phyloP scores from a whole-genome alignment of 1,284 basidiomycete genomes.

The Apiotrichum akiyoshidainum region DNA sequence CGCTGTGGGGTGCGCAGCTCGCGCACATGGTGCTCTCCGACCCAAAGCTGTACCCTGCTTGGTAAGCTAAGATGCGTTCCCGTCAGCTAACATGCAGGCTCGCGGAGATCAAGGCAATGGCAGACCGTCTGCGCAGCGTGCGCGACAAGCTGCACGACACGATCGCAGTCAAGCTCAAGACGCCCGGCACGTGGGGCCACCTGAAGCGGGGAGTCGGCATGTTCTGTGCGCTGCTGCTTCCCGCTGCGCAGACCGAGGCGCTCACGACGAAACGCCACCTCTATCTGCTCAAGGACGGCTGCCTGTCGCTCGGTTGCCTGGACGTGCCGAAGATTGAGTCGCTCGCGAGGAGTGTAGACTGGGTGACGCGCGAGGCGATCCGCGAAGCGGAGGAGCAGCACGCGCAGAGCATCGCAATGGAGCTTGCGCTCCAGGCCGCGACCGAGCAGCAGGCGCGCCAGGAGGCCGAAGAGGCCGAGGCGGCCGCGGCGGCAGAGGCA shows the following conservation, averaged over 20 bases:
- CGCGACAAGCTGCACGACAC: constrained; percentile 73
- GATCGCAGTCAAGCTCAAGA: constrained; percentile 73
- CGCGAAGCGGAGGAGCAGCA: constrained; percentile 41
- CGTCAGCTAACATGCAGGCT: constrained; percentile 60
- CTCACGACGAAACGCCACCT: constrained; percentile 43
- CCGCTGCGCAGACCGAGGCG: constrained; percentile 34
- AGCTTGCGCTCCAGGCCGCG: constrained; percentile 41
- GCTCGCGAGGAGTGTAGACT: constrained; percentile 43
- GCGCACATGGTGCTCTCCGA: constrained; percentile 45
- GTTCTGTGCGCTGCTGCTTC: constrained; percentile 44
- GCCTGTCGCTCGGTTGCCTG: constrained; percentile 47
- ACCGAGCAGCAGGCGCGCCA: constrained; percentile 38
- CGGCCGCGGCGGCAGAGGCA: constrained; percentile 30
- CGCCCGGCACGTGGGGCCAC: constrained; percentile 89
- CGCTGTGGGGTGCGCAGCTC: constrained; percentile 47
- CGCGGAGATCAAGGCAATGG: constrained; percentile 85
- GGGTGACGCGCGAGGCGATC: constrained; percentile 42
- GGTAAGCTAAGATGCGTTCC: constrained; percentile 55
- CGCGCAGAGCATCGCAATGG: constrained; percentile 36
- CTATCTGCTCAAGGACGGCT: constrained; percentile 45
- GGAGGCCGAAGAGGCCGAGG: constrained; percentile 37
- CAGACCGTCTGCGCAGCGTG: constrained; percentile 85
- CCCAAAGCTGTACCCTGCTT: constrained; percentile 56
- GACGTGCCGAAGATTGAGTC: constrained; percentile 46
- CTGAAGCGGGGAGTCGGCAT: constrained; percentile 60